These are phyloP conservation scores for Penicillium brevicompactum DNA, from an alignment of 2,329 filamentous ascomycete species.

Conservation along the genomic window DNA sequence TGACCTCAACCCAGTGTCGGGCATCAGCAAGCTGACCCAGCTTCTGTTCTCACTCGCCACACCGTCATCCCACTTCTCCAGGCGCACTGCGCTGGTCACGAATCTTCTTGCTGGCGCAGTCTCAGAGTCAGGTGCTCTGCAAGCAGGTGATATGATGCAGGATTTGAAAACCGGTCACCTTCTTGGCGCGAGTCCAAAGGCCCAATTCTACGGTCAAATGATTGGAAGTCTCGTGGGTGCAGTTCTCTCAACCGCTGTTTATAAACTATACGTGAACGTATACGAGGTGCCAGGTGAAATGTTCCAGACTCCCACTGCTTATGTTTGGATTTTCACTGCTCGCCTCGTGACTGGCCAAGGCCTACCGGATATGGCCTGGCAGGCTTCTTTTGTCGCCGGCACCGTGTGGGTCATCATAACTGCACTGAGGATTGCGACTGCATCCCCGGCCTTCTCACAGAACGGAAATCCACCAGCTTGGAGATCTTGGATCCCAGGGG, in stretches of 20 bases:
- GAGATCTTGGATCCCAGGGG: slow-evolving; percentile 80
- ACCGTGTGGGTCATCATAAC: slow-evolving; percentile 73
- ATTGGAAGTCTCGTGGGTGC: slow-evolving; percentile 87
- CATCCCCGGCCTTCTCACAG: slow-evolving; percentile 34
- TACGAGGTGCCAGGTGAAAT: slow-evolving; percentile 86
- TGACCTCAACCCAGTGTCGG: slow-evolving; percentile 92
- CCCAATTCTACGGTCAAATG: slow-evolving; percentile 95
- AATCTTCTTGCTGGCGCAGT: slow-evolving; percentile 94
- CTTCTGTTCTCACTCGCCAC: slow-evolving; percentile 92
- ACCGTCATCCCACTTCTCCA: slow-evolving; percentile 75
- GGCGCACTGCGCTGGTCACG: slow-evolving; percentile 80
- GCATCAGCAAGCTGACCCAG: slow-evolving; percentile 95
- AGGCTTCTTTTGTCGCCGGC: slow-evolving; percentile 77
- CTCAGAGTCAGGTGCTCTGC: slow-evolving; percentile 79
- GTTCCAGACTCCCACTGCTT: slow-evolving; percentile 92
- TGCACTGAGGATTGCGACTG: slow-evolving; percentile 63
- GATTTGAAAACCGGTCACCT: slow-evolving; percentile 96
- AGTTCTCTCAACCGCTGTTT: slow-evolving; percentile 81
- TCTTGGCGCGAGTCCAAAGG: slow-evolving; percentile 85
- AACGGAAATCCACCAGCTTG: slow-evolving; percentile 52
- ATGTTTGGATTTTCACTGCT: slow-evolving; percentile 97
- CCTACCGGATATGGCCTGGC: slow-evolving; percentile 77
- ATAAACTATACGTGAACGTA: slow-evolving; percentile 85
- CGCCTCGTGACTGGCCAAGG: slow-evolving; percentile 89
- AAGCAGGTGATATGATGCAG: slow-evolving; percentile 95